These are phyloP conservation scores for Mitragyna speciosa DNA, from an alignment of 257 asterid genomes.

Conservation along the genomic window DNA sequence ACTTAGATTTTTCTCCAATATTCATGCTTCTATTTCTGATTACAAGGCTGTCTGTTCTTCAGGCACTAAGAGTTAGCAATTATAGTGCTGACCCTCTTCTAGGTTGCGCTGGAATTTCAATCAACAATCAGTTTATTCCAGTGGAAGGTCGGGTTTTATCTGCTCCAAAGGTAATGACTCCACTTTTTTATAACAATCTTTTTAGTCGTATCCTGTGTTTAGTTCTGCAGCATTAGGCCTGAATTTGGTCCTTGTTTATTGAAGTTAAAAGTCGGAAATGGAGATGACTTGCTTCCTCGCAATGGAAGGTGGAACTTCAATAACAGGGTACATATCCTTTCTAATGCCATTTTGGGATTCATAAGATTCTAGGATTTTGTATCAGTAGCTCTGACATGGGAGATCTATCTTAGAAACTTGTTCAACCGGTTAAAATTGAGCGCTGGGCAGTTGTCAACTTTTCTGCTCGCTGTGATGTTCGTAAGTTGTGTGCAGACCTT, in stretches of 20 bases:
- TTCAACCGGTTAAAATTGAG: slow-evolving; percentile 40
- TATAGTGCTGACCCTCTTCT: slow-evolving; percentile 59
- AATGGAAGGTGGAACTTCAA: slow-evolving; percentile 79
- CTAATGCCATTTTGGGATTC: background rate
- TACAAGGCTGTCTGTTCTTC: slow-evolving; percentile 9
- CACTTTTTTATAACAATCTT: background rate
- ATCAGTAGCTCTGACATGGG: slow-evolving; percentile 12
- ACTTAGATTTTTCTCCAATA: background rate
- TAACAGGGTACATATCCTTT: slow-evolving; percentile 42
- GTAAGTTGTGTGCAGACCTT: slow-evolving; percentile 31
- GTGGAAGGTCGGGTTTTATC: slow-evolving; percentile 64
- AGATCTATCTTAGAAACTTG: slow-evolving; percentile 41
- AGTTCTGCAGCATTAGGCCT: background rate
- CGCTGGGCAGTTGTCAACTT: slow-evolving; percentile 64
- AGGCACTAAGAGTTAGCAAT: slow-evolving; percentile 54
- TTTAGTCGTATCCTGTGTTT: background rate
- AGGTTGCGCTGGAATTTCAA: slow-evolving; percentile 46
- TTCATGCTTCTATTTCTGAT: slow-evolving; percentile 6
- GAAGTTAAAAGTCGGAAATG: slow-evolving; percentile 59
- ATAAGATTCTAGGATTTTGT: too few species aligned
- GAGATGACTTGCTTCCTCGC: slow-evolving; percentile 44
- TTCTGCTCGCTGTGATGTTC: slow-evolving; percentile 49
- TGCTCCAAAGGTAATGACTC: slow-evolving; percentile 54
- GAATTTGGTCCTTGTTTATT: background rate
- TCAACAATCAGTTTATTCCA: slow-evolving; percentile 42